Evolutionary conservation across 2,329 filamentous ascomycete species (phyloP), one percentile per base, ranked within the genome.

Genomic region (Aspergillus puulaauensis): DNA sequence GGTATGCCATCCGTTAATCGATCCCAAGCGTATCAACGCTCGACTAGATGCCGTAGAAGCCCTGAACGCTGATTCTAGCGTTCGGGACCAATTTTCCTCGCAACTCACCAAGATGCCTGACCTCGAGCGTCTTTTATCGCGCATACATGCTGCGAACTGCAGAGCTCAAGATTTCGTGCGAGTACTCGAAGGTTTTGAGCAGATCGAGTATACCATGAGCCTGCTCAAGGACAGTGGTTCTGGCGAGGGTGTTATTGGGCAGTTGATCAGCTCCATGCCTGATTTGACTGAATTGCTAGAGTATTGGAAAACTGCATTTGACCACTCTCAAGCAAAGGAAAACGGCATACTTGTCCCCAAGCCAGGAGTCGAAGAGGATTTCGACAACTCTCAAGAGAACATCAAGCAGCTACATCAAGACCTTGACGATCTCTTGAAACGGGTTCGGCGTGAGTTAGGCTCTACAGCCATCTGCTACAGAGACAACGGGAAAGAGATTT

Each of bases 401-500:
- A 91, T 98, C 60, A 83, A 88, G n/a, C 81, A 85, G 39, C 88
- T 96, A 66, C 88, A 93, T 70, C 79, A 80, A 4, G 83, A 91
- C 48, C 82, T 99, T 0, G 80, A 93, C 3, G 78, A 82, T 4
- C 77, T 98, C 1, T 79, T 98, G 2, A 86, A 86, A 52, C 82
- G 85, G 65, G 88, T 89, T 64, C 89, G 90, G 61, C 83, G 84
- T 35, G 85, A 92, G 44, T 80, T 97, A 4, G 90, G 89, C 60
- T 91, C 88, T 58, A 89, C 83, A 63, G 83, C 83, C 0, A 82
- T 93, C 61, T 87, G 87, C 69, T 95, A 87, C 66, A 86, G 86
- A 27, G 91, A 98, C 70, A 89, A 96, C 7, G 95, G 95, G 60
- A 99, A 99, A 73, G 95, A 99, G 70, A 91, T 99, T 52, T 98